phyloP scores from a whole-genome alignment of 2,329 filamentous ascomycete species.

The Elsinoe necatrix region DNA sequence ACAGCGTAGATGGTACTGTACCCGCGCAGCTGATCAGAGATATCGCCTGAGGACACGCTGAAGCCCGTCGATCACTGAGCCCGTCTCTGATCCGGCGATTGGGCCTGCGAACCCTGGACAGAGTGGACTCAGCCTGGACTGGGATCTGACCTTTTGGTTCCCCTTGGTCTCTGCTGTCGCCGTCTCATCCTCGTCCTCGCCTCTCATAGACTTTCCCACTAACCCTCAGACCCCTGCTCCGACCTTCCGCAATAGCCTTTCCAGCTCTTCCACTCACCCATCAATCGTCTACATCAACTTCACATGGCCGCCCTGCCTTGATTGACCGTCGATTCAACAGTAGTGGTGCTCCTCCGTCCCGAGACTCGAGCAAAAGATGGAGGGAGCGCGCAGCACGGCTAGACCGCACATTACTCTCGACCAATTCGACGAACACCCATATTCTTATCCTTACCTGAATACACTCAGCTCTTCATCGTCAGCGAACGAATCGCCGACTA shows the following conservation, averaged over 20 bases:
- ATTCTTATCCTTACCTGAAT: constrained; percentile 5
- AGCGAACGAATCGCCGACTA: constrained; percentile 9
- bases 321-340: background rate
- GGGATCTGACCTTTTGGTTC: background rate
- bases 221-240: background rate
- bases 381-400: background rate
- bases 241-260: background rate
- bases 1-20: background rate
- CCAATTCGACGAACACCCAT: constrained; percentile 12
- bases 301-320: constrained; percentile 1
- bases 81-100: background rate
- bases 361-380: constrained; percentile 1
- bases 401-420: constrained; percentile 3
- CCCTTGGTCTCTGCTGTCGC: background rate
- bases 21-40: background rate
- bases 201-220: constrained; percentile 1
- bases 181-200: constrained; percentile 4
- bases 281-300: background rate
- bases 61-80: background rate
- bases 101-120: background rate
- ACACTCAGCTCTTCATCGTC: constrained; percentile 3
- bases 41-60: background rate
- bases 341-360: constrained; percentile 1
- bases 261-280: background rate
- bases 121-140: background rate